A percentile compares a stretch with the other conserved stretches of the same genome.
Evolutionary conservation across 768 basidiomycete species (phyloP).

Genomic region (Leccinum pellstonianum): DNA sequence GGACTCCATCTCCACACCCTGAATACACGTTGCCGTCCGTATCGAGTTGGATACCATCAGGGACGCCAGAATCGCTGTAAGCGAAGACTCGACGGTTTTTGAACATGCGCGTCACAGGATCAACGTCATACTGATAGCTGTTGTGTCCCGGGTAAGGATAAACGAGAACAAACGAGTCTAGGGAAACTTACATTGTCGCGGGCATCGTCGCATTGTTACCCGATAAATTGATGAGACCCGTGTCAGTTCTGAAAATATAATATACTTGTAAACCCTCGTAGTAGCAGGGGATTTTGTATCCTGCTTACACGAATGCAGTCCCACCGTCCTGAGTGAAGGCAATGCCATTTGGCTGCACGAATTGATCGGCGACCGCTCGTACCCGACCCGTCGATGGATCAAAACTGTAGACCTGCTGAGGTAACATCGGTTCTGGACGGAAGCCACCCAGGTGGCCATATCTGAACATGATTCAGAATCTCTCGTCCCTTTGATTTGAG

Average conservation of each 20-base stretch:
- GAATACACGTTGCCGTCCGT: background rate
- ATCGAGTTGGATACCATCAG: background rate
- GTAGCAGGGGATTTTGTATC: background rate
- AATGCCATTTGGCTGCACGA: background rate
- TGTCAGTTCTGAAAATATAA: background rate
- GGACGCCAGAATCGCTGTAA: background rate
- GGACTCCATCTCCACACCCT: background rate
- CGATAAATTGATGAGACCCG: background rate
- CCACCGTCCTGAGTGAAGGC: background rate
- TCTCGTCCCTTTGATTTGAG: background rate
- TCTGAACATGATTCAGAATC: background rate
- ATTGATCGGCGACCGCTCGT: background rate
- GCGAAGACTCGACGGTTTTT: background rate
- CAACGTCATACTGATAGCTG: background rate
- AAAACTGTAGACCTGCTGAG: background rate
- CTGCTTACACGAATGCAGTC: background rate
- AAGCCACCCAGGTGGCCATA: background rate
- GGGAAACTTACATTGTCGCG: background rate
- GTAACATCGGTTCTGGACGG: background rate
- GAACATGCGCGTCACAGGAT: background rate
- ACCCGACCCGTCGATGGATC: background rate
- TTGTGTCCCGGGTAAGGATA: background rate
- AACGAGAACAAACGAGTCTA: background rate
- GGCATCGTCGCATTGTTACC: background rate
- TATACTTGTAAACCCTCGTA: background rate